These are phyloP conservation scores for Amanita muscaria DNA, from an alignment of 768 basidiomycete genomes.

Conservation along the genomic window DNA sequence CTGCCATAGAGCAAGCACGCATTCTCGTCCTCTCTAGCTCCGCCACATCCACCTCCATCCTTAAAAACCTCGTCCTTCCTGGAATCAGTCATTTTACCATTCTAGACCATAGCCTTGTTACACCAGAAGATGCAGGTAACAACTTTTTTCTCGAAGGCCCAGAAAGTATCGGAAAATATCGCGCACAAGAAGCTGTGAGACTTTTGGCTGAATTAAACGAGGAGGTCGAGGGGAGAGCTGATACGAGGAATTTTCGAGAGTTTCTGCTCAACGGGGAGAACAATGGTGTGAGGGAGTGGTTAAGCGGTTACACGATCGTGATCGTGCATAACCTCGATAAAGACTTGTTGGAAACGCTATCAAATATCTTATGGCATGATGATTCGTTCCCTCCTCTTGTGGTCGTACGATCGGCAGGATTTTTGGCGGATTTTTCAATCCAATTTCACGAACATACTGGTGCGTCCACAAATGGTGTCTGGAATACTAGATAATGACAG, in stretches of 20 bases:
- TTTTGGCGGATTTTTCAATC: conserved; percentile 80
- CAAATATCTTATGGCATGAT: conserved; percentile 60
- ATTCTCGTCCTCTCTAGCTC: conserved; percentile 75
- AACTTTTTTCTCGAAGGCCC: conserved; percentile 89
- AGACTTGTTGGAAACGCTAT: conserved; percentile 45
- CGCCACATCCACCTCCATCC: conserved; percentile 78
- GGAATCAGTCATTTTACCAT: conserved; percentile 95
- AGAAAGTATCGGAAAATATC: conserved; percentile 68
- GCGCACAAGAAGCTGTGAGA: conserved; percentile 72
- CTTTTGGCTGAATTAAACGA: conserved; percentile 84
- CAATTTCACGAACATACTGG: conserved; percentile 86
- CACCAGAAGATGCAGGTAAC: conserved; percentile 78
- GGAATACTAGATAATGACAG: too few relatives aligned
- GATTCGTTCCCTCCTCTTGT: conserved; percentile 58
- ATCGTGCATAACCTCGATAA: conserved; percentile 76
- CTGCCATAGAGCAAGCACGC: conserved; percentile 75
- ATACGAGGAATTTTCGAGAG: conserved; percentile 44
- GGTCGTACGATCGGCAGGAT: conserved; percentile 77
- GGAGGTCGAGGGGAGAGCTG: conserved; percentile 63
- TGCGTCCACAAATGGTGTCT: conserved; percentile 27
- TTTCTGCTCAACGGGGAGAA: conserved; percentile 41
- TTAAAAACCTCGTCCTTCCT: conserved; percentile 96
- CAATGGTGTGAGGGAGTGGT: conserved; percentile 17
- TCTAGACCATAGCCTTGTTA: conserved; percentile 55
- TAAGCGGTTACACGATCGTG: conserved; percentile 60